phyloP scores from a whole-genome alignment of 176 grass and related monocot species.

The Phoenix dactylifera region DNA sequence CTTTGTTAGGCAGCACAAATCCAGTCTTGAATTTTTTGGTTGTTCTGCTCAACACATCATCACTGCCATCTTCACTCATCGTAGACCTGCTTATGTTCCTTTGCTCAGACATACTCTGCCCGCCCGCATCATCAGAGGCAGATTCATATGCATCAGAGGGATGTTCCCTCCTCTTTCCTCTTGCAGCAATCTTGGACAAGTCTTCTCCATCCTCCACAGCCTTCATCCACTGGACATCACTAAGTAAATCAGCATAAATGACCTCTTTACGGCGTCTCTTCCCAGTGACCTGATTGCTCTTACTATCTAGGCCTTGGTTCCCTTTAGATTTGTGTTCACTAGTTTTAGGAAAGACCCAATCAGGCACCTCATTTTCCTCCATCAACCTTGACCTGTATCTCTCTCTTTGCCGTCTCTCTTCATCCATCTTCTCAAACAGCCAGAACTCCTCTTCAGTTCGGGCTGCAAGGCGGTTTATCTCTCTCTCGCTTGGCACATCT shows the following conservation, averaged over 20 bases:
- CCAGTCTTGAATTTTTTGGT: neutral
- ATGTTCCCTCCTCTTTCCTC: conserved; percentile 41
- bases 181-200: conserved; percentile 47
- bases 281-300: conserved; percentile 31
- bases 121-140: conserved; percentile 17
- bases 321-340: conserved; percentile 36
- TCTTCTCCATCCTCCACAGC: conserved; percentile 66
- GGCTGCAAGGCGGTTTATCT: conserved; percentile 93
- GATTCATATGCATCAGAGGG: conserved; percentile 32
- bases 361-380: conserved; percentile 83
- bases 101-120: conserved; percentile 26
- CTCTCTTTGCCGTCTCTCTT: conserved; percentile 85
- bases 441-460: conserved; percentile 84
- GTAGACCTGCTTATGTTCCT: conserved; percentile 23
- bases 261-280: conserved; percentile 92
- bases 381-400: conserved; percentile 84
- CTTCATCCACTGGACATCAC: conserved; percentile 87
- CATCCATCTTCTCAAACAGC: conserved; percentile 99
- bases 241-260: conserved; percentile 73
- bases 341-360: conserved; percentile 62
- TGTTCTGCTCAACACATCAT: conserved; percentile 3
- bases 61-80: conserved; percentile 28
- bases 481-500: conserved; percentile 91
- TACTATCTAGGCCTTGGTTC: conserved; percentile 22
- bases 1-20: conserved; percentile 7